Evolutionary conservation across 805 yeast genomes (phyloP).

Genomic region (Metschnikowia santaceciliae): DNA sequence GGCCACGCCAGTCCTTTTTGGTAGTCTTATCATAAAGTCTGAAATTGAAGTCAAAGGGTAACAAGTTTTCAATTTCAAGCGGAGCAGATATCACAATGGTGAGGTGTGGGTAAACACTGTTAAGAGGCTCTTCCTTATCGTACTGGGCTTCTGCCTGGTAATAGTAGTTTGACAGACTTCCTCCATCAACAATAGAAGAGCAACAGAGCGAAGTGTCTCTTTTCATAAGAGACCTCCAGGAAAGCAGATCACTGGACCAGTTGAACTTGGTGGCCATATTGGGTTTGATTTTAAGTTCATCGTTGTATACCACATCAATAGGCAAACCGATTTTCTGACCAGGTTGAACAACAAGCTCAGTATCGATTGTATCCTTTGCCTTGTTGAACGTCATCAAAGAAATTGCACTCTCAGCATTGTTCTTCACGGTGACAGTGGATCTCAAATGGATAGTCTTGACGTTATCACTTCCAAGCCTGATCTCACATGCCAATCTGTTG

Average conservation of each 20-base stretch:
- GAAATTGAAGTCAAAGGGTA: slow-evolving; percentile 79
- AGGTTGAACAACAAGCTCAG: slow-evolving; percentile 45
- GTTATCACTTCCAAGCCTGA: slow-evolving; percentile 66
- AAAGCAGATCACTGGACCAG: slow-evolving; percentile 63
- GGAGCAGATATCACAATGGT: slow-evolving; percentile 77
- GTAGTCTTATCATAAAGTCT: slow-evolving; percentile 72
- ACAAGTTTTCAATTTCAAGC: slow-evolving; percentile 71
- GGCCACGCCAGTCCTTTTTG: slow-evolving; percentile 61
- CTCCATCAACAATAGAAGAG: slow-evolving; percentile 30
- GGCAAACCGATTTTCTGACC: slow-evolving; percentile 68
- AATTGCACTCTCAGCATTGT: slow-evolving; percentile 57
- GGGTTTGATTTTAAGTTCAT: slow-evolving; percentile 61
- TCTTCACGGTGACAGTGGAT: slow-evolving; percentile 69
- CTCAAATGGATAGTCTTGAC: slow-evolving; percentile 75
- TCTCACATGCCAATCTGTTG: slow-evolving; percentile 69
- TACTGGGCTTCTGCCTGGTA: slow-evolving; percentile 70
- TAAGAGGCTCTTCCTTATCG: slow-evolving; percentile 64
- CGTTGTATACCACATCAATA: slow-evolving; percentile 58
- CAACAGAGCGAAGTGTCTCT: slow-evolving; percentile 60
- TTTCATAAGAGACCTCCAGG: slow-evolving; percentile 60
- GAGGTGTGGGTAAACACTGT: slow-evolving; percentile 81
- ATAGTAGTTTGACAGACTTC: slow-evolving; percentile 48
- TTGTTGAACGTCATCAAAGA: slow-evolving; percentile 41
- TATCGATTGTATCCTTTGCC: slow-evolving; percentile 19
- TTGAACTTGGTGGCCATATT: slow-evolving; percentile 48